Base-by-base conservation (phyloP, 148 eudicot species). In the Talinum fruticosum region DNA sequence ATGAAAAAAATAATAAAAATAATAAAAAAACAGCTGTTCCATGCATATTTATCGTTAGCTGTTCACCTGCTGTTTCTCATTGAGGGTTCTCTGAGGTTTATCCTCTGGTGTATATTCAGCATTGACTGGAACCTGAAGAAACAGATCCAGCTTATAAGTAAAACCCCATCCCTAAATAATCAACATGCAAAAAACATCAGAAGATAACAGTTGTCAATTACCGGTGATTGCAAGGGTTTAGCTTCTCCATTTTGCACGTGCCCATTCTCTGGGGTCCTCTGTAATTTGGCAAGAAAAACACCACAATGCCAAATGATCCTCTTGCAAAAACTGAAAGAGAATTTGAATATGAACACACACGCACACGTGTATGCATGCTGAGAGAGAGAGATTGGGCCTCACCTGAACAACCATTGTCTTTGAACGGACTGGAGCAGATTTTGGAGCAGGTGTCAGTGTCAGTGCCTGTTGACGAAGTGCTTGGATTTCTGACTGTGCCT, bases 391-490 rank as follows among this genome's bases (percentile, higher is more conserved):
- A 68, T 66, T 73, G 66, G 65, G 73, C 18, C 79, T 8, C 67
- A 91, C 99, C 91, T 78, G 93, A 79, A 89, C 23, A 79, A 84
- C 91, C 83, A 88, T 85, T 57, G 91, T 87, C 86, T 81, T 93
- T 66, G 98, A 91, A 29, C 98, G 89, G 33, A 85, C 82, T 74
- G 97, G 89, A 66, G 88, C 66, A 61, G 90, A 64, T 79, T 87
- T 92, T 73, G 88, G 87, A 44, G 93, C 86, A 51, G 98, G 98
- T 44, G 98, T 90, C 96, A 96, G 89, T 61, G 99, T 86, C 79
- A 93, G 79, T 71, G 99, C 98, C 87, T 93, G 97, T 82, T 96
- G 99, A 81, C 99, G 99, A 82, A 96, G 95, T 26, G 87, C 88
- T 88, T 93, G 97, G 85, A 93, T 91, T 88, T 96, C 99, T n/a